Evolutionary conservation across 78 protist genomes (phyloP), one percentile per base, ranked within the genome.

Genomic region (Guillardia theta): DNA sequence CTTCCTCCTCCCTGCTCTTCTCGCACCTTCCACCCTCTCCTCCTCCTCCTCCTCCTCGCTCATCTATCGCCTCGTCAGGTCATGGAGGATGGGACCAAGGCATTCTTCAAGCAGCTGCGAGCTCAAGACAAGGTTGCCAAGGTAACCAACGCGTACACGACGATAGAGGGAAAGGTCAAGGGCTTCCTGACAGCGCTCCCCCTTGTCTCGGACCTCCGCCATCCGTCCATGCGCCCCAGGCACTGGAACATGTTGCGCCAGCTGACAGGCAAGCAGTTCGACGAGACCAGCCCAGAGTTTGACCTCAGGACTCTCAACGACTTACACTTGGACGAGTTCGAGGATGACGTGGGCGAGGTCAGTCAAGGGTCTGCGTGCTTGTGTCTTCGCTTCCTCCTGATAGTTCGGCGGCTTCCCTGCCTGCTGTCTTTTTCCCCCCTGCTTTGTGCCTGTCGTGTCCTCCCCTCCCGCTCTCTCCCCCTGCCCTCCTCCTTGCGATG

Each of bases 321-420:
- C n/a, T 90, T 96, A 22, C 33, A 92, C 54, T 92, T 96, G 44
- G 80, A 95, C 92, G 70, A 95, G 62, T 94, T 48, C 83, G 93
- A 88, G 9, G 97, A 96, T 30, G 97, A 95, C 64, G 96, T 96
- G 21, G 93, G 88, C 21, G 96, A 95, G n/a, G n/a, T n/a, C n/a
- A n/a, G n/a, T n/a, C n/a, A n/a, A n/a, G n/a, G n/a, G n/a, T n/a
- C n/a, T n/a, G n/a, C n/a, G n/a, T n/a, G n/a, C n/a, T n/a, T n/a
- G n/a, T n/a, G n/a, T n/a, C n/a, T n/a, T n/a, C n/a, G n/a, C n/a
- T n/a, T n/a, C n/a, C n/a, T n/a, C n/a, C n/a, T n/a, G n/a, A n/a
- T n/a, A n/a, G n/a, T n/a, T n/a, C n/a, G n/a, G n/a, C n/a, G n/a
- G n/a, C n/a, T n/a, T n/a, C n/a, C n/a, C n/a, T n/a, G n/a, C n/a